Percentiles rank a stretch among this genome's conserved stretches.
Conservation (phyloP, 805 yeast species). For the Peterozyma xylosa region DNA sequence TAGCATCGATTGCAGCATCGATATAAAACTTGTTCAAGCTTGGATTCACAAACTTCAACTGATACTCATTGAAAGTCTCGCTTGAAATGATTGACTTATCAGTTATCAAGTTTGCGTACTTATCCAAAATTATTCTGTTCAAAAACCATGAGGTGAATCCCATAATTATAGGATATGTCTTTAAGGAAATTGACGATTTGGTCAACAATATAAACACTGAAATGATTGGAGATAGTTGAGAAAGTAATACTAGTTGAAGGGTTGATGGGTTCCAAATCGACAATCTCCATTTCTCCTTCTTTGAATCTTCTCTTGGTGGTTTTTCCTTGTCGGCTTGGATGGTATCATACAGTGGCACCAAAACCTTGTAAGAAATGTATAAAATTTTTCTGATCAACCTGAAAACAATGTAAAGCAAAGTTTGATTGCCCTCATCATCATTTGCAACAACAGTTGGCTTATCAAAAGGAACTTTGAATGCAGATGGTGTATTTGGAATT, state of each 20-base stretch:
- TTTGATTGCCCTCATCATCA: background rate
- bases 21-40: constrained; percentile 39
- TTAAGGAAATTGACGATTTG: too few species aligned
- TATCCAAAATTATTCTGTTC: constrained; percentile 25
- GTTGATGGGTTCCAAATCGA: constrained; percentile 62
- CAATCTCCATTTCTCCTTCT: constrained; percentile 35
- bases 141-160: constrained; percentile 12
- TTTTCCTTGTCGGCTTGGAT: background rate
- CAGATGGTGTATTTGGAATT: constrained; percentile 6
- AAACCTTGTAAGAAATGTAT: too few species aligned
- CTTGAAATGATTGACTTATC: constrained; percentile 55
- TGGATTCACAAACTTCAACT: constrained; percentile 56
- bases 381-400: too few species aligned
- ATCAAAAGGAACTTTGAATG: constrained; percentile 5
- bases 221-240: constrained; percentile 54
- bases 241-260: constrained; percentile 42
- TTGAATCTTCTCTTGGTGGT: background rate
- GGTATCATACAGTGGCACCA: too few species aligned
- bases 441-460: background rate
- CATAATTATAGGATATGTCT: too few species aligned
- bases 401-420: too few species aligned
- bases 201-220: constrained; percentile 28
- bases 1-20: constrained; percentile 59
- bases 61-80: constrained; percentile 57
- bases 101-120: constrained; percentile 38